phyloP scores from a whole-genome alignment of 2,329 filamentous ascomycete species.

The Colletotrichum cereale region DNA sequence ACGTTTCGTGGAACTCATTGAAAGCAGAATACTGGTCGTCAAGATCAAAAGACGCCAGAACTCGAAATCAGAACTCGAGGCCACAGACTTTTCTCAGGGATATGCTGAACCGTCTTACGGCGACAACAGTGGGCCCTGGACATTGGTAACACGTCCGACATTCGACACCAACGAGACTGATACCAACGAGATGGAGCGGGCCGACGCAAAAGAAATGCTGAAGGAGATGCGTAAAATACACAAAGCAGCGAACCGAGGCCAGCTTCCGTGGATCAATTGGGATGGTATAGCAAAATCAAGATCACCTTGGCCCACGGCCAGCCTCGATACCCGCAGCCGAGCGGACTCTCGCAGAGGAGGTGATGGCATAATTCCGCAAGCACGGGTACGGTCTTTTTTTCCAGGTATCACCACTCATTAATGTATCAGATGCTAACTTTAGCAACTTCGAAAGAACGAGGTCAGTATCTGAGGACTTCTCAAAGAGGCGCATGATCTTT shows the following conservation, averaged over 20 bases:
- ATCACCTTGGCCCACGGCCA: background rate
- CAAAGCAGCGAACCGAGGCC: background rate
- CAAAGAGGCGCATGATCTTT: background rate
- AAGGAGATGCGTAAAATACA: background rate
- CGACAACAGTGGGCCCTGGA: background rate
- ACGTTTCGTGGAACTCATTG: background rate
- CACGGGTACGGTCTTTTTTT: background rate
- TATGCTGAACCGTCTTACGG: background rate
- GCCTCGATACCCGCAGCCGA: background rate
- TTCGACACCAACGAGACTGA: background rate
- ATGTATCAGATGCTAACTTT: background rate
- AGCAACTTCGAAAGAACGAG: background rate
- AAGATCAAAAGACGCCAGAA: background rate
- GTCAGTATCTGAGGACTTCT: background rate
- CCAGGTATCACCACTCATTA: background rate
- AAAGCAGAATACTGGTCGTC: background rate
- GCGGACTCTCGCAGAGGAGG: background rate
- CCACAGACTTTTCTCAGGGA: background rate
- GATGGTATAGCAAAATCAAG: background rate
- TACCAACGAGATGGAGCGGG: background rate
- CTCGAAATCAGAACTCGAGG: background rate
- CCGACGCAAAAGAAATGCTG: background rate
- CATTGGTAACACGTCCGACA: background rate
- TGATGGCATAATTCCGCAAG: background rate
- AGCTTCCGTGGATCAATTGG: slow-evolving; percentile 2